Evolutionary conservation across 2,329 filamentous ascomycete species (phyloP), one percentile per base, ranked within the genome.

Genomic region (Claviceps digitariae): DNA sequence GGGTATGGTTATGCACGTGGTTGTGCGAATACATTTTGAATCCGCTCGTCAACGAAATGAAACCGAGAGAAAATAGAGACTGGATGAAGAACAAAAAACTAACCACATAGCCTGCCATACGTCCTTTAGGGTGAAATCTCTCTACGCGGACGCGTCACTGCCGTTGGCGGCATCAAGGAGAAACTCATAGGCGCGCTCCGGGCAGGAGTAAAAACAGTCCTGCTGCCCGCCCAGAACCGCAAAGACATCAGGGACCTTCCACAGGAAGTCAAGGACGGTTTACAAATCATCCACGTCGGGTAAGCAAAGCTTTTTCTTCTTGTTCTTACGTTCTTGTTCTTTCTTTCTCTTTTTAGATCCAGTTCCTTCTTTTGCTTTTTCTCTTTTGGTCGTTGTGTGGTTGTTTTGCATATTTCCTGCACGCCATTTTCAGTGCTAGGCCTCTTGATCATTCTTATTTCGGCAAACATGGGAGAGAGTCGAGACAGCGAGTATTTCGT

Each of bases 91-190:
- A 15, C 34, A 2, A 25, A 36, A 21, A 17, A 17, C 46, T 48
- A 17, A 48, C 31, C 12, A 36, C 27, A 23, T 17, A 5, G 21
- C 31, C 25, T 23, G n/a, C 36, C 17, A 38, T 12, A 17, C 36
- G 25, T 45, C 12, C 29, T 50, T 17, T 50, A 81, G 77, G 81
- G 81, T 57, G 82, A 84, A 64, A 82, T 84, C 57, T 89, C 86
- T 54, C 80, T 98, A 27, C 81, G 93, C 44, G 93, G 93, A 23
- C 83, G 90, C 58, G 86, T 98, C 54, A 88, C 93, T 70, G 89
- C 91, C 27, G 93, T 98, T 38, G 93, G 93, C 52, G 93, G 93
- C 20, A 97, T 98, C 72, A 96, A 97, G 72, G 91, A 98, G 79
- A 98, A 98, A 70, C 77, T 97, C 52, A 97, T 98, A 64, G 93